Conservation (phyloP, 306 rosid species). For the Prunus campanulata region DNA sequence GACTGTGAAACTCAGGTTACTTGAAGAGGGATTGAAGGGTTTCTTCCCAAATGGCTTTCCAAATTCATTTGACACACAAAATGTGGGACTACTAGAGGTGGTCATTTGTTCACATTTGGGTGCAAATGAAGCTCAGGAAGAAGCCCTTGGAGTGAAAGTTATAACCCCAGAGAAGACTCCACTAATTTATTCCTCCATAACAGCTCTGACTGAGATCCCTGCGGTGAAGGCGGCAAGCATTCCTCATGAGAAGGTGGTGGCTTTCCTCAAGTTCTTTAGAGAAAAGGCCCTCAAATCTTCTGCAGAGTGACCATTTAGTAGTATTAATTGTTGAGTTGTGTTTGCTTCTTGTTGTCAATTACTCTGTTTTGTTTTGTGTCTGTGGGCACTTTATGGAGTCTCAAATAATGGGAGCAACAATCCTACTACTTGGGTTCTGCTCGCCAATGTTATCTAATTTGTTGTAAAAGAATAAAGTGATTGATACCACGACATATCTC, state of each 20-base stretch:
- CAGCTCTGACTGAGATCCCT: constrained; percentile 1
- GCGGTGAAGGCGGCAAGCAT: neutral
- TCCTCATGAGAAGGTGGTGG: constrained; percentile 13
- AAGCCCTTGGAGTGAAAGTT: constrained; percentile 14
- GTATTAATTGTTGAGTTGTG: neutral
- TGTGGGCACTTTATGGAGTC: no score
- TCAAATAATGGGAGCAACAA: no score
- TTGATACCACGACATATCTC: no score
- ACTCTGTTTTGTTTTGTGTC: neutral
- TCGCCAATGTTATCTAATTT: no score
- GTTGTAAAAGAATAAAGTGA: no score
- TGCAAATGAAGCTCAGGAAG: constrained; percentile 1
- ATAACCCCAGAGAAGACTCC: constrained; percentile 5
- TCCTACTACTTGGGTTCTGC: no score
- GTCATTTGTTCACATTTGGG: neutral
- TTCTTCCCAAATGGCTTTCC: constrained; percentile 3
- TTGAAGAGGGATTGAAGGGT: constrained; percentile 18
- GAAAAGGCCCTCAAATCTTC: neutral
- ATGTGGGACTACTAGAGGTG: constrained; percentile 20
- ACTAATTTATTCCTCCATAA: neutral
- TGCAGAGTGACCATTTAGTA: neutral
- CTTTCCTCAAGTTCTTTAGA: neutral
- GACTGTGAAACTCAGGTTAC: constrained; percentile 1
- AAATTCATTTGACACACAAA: neutral
- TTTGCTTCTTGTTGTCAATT: neutral